These are phyloP conservation scores for Penstemon newberryi DNA, from an alignment of 257 asterid species.

Conservation along the genomic window DNA sequence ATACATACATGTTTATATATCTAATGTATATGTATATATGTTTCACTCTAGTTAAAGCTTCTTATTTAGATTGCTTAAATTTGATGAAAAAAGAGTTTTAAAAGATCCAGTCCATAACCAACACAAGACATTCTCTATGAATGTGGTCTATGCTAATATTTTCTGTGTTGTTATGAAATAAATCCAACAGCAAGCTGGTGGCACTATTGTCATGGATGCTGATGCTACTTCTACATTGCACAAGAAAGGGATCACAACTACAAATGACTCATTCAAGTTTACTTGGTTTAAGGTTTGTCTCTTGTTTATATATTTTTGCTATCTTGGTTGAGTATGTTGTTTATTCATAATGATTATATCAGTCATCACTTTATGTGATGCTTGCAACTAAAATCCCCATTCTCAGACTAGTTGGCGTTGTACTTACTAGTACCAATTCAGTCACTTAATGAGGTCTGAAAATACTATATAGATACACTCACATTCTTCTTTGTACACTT, in stretches of 20 bases:
- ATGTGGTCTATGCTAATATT: constrained; percentile 29
- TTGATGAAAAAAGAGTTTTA: constrained; percentile 17
- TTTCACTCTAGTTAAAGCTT: not conserved
- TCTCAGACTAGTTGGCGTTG: not conserved
- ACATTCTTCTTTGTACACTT: not conserved
- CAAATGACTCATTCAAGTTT: constrained; percentile 81
- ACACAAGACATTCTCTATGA: constrained; percentile 6
- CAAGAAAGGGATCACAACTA: constrained; percentile 69
- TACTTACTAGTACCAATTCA: not conserved
- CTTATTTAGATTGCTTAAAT: constrained; percentile 2
- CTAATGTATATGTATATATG: too few species aligned
- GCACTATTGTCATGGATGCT: constrained; percentile 82
- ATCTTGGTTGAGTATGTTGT: constrained; percentile 15
- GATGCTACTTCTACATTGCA: constrained; percentile 85
- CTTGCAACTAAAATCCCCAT: not conserved
- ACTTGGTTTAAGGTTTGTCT: constrained; percentile 80
- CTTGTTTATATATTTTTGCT: not conserved
- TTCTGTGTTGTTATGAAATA: not conserved
- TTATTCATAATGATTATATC: not conserved
- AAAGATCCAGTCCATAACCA: constrained; percentile 7
- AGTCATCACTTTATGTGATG: not conserved
- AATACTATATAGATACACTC: too few species aligned
- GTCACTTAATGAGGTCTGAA: not conserved
- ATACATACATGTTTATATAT: too few species aligned
- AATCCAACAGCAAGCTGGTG: constrained; percentile 67